phyloP scores from a whole-genome alignment of 1,139 yeast genomes.

The Blastobotrys proliferans region DNA sequence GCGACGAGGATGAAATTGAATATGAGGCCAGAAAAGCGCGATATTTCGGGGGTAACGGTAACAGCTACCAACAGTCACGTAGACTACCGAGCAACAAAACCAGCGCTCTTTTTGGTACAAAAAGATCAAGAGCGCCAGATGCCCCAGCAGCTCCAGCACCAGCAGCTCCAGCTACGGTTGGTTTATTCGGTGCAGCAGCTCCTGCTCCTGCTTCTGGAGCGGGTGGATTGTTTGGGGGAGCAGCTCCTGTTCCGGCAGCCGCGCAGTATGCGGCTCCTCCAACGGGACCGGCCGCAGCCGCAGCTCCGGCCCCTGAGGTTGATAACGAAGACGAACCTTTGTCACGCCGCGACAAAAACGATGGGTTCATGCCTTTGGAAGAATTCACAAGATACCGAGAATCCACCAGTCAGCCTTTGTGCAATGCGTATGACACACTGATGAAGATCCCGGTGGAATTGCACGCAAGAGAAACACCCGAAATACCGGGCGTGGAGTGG shows the following conservation, averaged over 20 bases:
- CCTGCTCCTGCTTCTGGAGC: no score
- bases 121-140: background rate
- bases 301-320: background rate
- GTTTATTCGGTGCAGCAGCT: background rate
- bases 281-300: background rate
- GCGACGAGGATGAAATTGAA: constrained; percentile 8
- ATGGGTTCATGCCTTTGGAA: constrained; percentile 10
- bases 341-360: background rate
- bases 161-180: background rate
- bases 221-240: no score
- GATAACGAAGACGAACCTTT: background rate
- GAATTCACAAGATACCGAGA: constrained; percentile 10
- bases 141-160: background rate
- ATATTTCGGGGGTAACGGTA: constrained; percentile 8
- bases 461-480: background rate
- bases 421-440: constrained; percentile 11
- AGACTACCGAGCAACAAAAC: no score
- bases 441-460: background rate
- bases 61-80: background rate
- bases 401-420: constrained; percentile 9
- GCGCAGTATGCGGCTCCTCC: background rate
- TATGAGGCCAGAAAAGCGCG: constrained; percentile 9
- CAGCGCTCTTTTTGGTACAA: background rate
- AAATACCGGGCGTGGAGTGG: background rate
- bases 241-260: background rate